phyloP scores from a whole-genome alignment of 2,329 filamentous ascomycete genomes.

The Hymenoscyphus occultus region DNA sequence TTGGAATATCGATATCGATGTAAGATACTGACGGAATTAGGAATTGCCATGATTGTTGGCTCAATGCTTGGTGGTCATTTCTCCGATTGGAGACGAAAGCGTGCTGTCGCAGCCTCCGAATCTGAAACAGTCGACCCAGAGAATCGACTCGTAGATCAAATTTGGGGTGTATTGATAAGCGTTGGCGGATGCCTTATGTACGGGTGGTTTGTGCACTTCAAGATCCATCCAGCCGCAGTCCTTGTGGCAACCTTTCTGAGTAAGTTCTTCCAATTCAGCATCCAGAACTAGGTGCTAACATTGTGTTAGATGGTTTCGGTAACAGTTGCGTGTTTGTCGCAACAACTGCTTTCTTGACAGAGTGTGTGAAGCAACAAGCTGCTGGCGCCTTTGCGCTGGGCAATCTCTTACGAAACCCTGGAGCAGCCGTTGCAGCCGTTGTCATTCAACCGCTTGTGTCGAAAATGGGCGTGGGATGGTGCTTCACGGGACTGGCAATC shows the following conservation, averaged over 20 bases:
- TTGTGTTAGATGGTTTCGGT: slow-evolving; percentile 8
- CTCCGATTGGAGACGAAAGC: slow-evolving; percentile 10
- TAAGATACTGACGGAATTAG: neutral
- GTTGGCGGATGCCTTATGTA: slow-evolving; percentile 8
- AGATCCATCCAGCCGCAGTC: slow-evolving; percentile 10
- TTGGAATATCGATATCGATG: neutral
- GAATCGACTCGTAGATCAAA: slow-evolving; percentile 9
- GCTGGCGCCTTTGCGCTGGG: slow-evolving; percentile 10
- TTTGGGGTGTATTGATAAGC: slow-evolving; percentile 11
- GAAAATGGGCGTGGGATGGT: slow-evolving; percentile 13
- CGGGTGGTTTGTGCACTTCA: slow-evolving; percentile 11
- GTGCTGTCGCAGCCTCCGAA: slow-evolving; percentile 5
- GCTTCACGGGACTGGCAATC: slow-evolving; percentile 11
- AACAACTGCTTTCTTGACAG: slow-evolving; percentile 12
- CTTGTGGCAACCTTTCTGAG: slow-evolving; percentile 11
- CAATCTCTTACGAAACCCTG: slow-evolving; percentile 10
- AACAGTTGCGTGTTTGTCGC: slow-evolving; percentile 12
- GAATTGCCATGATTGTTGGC: slow-evolving; percentile 11
- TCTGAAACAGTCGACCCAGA: slow-evolving; percentile 9
- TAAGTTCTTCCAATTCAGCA: neutral
- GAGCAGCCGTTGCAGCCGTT: slow-evolving; percentile 7
- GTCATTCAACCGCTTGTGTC: slow-evolving; percentile 1
- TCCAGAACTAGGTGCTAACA: neutral
- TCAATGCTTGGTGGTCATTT: slow-evolving; percentile 8
- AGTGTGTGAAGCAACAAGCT: slow-evolving; percentile 12